Base-by-base conservation (phyloP, 306 rosid genomes). In the Leucaena leucocephala region DNA sequence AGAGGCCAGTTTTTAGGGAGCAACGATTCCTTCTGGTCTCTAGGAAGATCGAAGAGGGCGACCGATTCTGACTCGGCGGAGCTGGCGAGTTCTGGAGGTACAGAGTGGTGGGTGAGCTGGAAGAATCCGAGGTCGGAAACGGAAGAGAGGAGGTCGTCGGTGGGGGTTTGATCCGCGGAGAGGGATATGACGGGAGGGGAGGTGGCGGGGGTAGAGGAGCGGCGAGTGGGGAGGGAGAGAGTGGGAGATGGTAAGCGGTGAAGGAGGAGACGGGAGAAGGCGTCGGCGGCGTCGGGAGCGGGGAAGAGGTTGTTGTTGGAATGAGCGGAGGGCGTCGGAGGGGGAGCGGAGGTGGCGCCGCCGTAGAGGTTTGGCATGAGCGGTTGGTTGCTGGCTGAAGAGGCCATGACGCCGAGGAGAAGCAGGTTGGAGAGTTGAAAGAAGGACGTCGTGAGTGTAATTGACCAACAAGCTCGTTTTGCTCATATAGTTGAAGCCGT, bases 321-420 rank as follows among this genome's bases (percentile, higher is more conserved):
- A 73, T 85, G 82, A 0, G 88, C 27, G 0, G 97, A 86, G 0
- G 98, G 98, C 0, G 97, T 94, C 9, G 98, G 98, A 34, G 97
- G 97, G 0, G 98, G 97, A 9, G 98, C 97, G 46, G 97, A 86
- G 76, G 97, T 89, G 89, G 97, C 84, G 70, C 90, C 91, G 72
- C 86, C 85, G 76, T 79, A 77, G 80, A 89, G 71, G 77, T 72
- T 86, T 52, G 86, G 72, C 8, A 72, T 27, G 57, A 72, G 84
- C 17, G 65, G 87, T 14, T 91, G 87, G 10, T 87, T 79, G 75
- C 83, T 88, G 45, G 93, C 35, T 42, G 93, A 87, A 77, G 92
- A 88, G 19, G 91, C 88, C 97, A 88, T 91, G 39, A 75, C 79
- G 72, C 36, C 6, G 6, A 8, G 8, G 7, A 49, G 19, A 7